Percentiles rank a stretch among this genome's conserved stretches.
Conservation (phyloP, 352 stramenopile genomes). For the Phytophthora hibernalis region DNA sequence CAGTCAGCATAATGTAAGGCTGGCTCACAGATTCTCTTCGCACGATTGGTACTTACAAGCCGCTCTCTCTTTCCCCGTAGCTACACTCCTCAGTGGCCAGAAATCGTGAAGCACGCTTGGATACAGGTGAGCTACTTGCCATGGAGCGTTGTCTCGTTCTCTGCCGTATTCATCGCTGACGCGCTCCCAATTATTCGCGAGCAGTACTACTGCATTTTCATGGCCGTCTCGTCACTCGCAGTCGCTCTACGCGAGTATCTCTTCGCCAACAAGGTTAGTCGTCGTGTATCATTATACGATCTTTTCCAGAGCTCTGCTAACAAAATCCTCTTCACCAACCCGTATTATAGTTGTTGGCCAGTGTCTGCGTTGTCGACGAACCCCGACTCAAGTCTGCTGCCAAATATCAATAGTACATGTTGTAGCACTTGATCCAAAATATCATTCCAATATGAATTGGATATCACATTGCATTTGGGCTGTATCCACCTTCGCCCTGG, state of each 20-base stretch:
- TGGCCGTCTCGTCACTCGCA: slow-evolving; percentile 40
- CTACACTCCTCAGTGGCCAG: slow-evolving; percentile 63
- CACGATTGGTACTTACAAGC: neutral
- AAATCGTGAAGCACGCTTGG: slow-evolving; percentile 72
- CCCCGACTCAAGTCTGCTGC: slow-evolving; percentile 11
- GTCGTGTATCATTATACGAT: neutral
- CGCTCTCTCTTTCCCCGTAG: slow-evolving; percentile 27
- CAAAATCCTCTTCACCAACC: neutral
- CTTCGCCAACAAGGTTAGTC: slow-evolving; percentile 49
- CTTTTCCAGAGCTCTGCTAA: neutral
- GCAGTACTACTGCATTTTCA: slow-evolving; percentile 60
- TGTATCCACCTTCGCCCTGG: neutral
- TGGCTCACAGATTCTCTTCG: neutral
- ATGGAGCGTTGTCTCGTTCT: neutral
- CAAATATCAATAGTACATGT: slow-evolving; percentile 22
- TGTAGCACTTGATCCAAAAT: too few species aligned
- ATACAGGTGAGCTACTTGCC: slow-evolving; percentile 56
- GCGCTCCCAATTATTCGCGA: neutral
- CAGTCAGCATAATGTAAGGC: slow-evolving; percentile 39
- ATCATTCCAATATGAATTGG: too few species aligned
- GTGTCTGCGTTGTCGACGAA: slow-evolving; percentile 44
- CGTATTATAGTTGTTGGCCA: slow-evolving; percentile 33
- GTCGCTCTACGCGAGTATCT: slow-evolving; percentile 47
- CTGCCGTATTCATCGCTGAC: neutral
- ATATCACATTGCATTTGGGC: too few species aligned